Evolutionary conservation across 2,329 filamentous ascomycete genomes (phyloP), one percentile per base, ranked within the genome.

Genomic region (Exophiala oligosperma): DNA sequence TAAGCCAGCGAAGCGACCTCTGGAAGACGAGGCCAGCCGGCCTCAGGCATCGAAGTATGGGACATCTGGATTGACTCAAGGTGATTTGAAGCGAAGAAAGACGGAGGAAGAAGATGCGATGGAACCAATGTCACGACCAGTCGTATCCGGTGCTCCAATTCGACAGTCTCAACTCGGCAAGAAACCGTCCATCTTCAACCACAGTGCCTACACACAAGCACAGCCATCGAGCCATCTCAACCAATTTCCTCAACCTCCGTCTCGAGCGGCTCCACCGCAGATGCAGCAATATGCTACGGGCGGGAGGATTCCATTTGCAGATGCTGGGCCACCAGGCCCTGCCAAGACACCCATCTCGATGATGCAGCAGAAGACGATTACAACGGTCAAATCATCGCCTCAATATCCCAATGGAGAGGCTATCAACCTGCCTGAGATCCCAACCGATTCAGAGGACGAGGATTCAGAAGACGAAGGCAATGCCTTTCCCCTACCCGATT

Each of bases 371-470:
- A 61, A 64, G 40, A 63, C 58, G 28, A 63, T 66, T 28, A 67
- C 70, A 28, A 67, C 68, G 2, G 67, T 82, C 17, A 82, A 85
- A 64, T 88, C 89, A 29, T 96, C 92, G 1, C 62, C 63, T 17
- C 85, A 90, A 52, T 96, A 95, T 75, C 89, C 88, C 61, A 93
- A 91, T 66, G 91, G 92, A 60, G 94, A 99, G 59, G 84, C 84
- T 52, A 97, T 99, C 68, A 89, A 94, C 65, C 84, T 99, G 2
- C 93, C 94, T 0, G 94, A 99, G 66, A 97, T 99, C 66, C 86
- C 92, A 63, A 97, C 94, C 1, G 95, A 99, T 71, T 92, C 91
- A 29, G 92, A 96, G 68, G 91, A 96, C 59, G 89, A 93, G 49
- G 89, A 93, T 60, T 84, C 82, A 4, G 84, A 88, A 41, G 74